phyloP scores from a whole-genome alignment of 768 basidiomycete species.

The Boletus eberwhitei region DNA sequence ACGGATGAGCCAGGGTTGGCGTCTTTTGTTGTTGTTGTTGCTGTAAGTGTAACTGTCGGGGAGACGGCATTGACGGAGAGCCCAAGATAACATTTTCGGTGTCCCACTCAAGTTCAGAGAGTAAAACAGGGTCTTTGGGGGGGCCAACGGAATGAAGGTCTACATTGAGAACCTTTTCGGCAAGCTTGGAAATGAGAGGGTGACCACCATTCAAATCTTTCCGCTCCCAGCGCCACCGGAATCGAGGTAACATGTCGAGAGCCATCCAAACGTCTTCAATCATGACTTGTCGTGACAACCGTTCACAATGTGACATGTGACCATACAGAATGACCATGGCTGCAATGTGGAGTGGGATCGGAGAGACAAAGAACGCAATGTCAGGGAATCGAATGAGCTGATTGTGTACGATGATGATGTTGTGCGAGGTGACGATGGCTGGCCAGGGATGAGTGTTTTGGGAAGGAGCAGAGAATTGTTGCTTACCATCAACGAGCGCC shows the following conservation, averaged over 20 bases:
- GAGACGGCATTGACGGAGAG: slow-evolving; percentile 25
- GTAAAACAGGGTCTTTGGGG: slow-evolving; percentile 39
- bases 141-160: slow-evolving; percentile 56
- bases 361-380: slow-evolving; percentile 85
- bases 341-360: slow-evolving; percentile 83
- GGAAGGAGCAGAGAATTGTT: background rate
- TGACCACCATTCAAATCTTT: slow-evolving; percentile 77
- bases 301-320: slow-evolving; percentile 75
- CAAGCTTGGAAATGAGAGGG: slow-evolving; percentile 80
- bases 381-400: slow-evolving; percentile 82
- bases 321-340: slow-evolving; percentile 91
- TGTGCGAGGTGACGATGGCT: slow-evolving; percentile 87
- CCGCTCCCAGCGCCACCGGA: slow-evolving; percentile 91
- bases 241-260: slow-evolving; percentile 81
- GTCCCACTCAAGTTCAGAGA: slow-evolving; percentile 47
- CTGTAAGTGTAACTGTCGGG: slow-evolving; percentile 25
- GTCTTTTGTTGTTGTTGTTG: slow-evolving; percentile 36
- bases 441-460: slow-evolving; percentile 4
- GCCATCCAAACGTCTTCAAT: slow-evolving; percentile 85
- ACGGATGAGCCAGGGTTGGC: slow-evolving; percentile 34
- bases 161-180: slow-evolving; percentile 74
- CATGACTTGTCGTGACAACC: slow-evolving; percentile 59
- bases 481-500: slow-evolving; percentile 75
- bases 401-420: slow-evolving; percentile 81
- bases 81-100: slow-evolving; percentile 32